These are phyloP conservation scores for Phialophora tarda DNA, from an alignment of 2,329 filamentous ascomycete species.

Conservation along the genomic window DNA sequence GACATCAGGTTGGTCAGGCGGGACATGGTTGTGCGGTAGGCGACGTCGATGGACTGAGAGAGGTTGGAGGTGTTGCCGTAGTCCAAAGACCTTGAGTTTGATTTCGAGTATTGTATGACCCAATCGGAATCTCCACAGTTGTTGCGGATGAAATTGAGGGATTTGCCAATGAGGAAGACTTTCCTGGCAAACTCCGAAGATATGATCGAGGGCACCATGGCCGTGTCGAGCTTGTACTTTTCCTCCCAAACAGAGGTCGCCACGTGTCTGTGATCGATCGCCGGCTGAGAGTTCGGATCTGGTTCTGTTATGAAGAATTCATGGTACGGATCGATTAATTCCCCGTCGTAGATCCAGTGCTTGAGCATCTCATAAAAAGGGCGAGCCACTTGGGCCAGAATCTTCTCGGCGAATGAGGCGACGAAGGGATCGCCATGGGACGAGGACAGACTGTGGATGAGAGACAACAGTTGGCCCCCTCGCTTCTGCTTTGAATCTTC, in stretches of 20 bases:
- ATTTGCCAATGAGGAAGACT: constrained; percentile 96
- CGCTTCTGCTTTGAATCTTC: constrained; percentile 82
- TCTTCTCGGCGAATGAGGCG: constrained; percentile 85
- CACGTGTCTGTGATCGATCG: constrained; percentile 54
- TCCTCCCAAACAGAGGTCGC: constrained; percentile 97
- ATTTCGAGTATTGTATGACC: constrained; percentile 95
- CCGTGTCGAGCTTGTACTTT: constrained; percentile 84
- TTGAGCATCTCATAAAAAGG: constrained; percentile 97
- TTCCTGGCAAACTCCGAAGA: constrained; percentile 93
- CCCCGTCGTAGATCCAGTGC: constrained; percentile 97
- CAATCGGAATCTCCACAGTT: constrained; percentile 91
- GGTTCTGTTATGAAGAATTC: constrained; percentile 96
- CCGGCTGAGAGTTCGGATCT: constrained; percentile 60
- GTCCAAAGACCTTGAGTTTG: constrained; percentile 84
- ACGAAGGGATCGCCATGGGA: constrained; percentile 96
- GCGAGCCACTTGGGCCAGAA: constrained; percentile 83
- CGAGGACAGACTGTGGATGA: constrained; percentile 91
- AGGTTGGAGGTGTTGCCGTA: constrained; percentile 87
- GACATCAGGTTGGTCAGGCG: constrained; percentile 92
- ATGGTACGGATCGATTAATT: constrained; percentile 91
- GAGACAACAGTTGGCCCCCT: constrained; percentile 88
- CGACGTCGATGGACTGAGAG: constrained; percentile 92
- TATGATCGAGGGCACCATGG: constrained; percentile 92
- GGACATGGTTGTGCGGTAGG: constrained; percentile 97
- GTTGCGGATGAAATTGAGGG: constrained; percentile 95